Conservation (phyloP, 2,329 filamentous ascomycete species). For the Penicillium thymicola region DNA sequence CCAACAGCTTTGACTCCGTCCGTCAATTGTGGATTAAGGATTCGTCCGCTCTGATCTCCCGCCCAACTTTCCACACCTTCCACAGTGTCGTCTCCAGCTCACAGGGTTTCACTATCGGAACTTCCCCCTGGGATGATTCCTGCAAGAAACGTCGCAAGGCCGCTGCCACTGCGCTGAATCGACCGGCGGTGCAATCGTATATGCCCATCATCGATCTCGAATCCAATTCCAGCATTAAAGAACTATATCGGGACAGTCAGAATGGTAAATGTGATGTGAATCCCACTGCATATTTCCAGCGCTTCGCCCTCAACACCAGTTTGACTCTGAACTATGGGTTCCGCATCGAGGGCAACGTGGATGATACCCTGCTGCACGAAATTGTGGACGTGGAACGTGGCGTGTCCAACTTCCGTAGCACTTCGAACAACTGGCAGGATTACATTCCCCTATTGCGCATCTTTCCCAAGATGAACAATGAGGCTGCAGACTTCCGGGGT, state of each 20-base stretch:
- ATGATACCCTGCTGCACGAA: constrained; percentile 66
- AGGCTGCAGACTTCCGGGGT: constrained; percentile 63
- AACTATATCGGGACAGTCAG: constrained; percentile 64
- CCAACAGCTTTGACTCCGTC: constrained; percentile 73
- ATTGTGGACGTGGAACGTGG: constrained; percentile 73
- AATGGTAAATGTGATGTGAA: constrained; percentile 64
- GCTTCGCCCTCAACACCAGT: constrained; percentile 73
- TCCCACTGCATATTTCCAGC: constrained; percentile 69
- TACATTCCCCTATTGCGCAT: constrained; percentile 74
- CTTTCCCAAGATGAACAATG: constrained; percentile 58
- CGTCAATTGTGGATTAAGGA: constrained; percentile 72
- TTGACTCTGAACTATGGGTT: constrained; percentile 77
- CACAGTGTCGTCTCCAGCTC: constrained; percentile 74
- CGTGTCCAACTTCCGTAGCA: constrained; percentile 72
- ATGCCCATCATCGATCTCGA: constrained; percentile 81
- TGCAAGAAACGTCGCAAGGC: constrained; percentile 75
- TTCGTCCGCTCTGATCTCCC: constrained; percentile 72
- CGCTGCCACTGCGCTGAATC: constrained; percentile 73
- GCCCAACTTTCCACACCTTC: constrained; percentile 76
- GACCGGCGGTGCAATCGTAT: constrained; percentile 71
- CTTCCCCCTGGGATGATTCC: constrained; percentile 78
- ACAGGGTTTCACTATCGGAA: constrained; percentile 78
- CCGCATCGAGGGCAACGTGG: constrained; percentile 67
- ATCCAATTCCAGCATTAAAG: constrained; percentile 66
- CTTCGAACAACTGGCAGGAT: constrained; percentile 80